phyloP scores from a whole-genome alignment of 2,329 filamentous ascomycete species.

The Calonectria pteridis region DNA sequence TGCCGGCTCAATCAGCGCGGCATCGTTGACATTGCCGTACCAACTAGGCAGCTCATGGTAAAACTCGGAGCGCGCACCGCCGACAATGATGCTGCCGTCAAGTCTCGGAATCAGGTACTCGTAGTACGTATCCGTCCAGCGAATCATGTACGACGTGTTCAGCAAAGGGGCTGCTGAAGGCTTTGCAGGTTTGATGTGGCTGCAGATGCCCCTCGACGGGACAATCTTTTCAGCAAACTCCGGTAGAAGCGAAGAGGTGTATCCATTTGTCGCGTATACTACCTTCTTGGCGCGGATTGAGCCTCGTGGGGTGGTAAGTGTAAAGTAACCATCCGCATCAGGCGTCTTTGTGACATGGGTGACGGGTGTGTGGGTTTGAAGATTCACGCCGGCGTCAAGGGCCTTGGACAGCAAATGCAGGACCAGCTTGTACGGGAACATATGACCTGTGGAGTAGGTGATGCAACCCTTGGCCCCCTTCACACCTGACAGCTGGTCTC shows the following conservation, averaged over 20 bases:
- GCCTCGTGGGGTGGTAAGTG: slow-evolving; percentile 14
- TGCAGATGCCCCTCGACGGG: slow-evolving; percentile 16
- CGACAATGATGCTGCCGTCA: slow-evolving; percentile 24
- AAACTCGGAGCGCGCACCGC: slow-evolving; percentile 21
- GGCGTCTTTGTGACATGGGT: slow-evolving; percentile 31
- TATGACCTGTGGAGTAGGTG: slow-evolving; percentile 45
- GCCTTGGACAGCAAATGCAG: slow-evolving; percentile 41
- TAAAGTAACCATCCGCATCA: slow-evolving; percentile 29
- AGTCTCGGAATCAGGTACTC: slow-evolving; percentile 22
- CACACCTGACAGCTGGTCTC: slow-evolving; percentile 48
- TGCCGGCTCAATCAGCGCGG: slow-evolving; percentile 19
- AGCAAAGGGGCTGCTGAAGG: slow-evolving; percentile 9
- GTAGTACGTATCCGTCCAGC: slow-evolving; percentile 17
- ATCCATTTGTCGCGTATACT: slow-evolving; percentile 48
- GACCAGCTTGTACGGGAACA: slow-evolving; percentile 52
- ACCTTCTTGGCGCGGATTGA: slow-evolving; percentile 7
- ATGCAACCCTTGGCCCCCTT: slow-evolving; percentile 52
- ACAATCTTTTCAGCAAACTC: slow-evolving; percentile 21
- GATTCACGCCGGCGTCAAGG: slow-evolving; percentile 40
- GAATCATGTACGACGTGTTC: slow-evolving; percentile 20
- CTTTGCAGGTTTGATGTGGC: slow-evolving; percentile 18
- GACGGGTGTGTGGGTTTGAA: slow-evolving; percentile 47
- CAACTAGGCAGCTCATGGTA: slow-evolving; percentile 19
- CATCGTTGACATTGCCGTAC: slow-evolving; percentile 25
- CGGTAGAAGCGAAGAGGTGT: slow-evolving; percentile 13